Percentiles rank a stretch among this genome's conserved stretches.
Conservation (phyloP, 164 flowering plant species). For the Nelumbo lutea region DNA sequence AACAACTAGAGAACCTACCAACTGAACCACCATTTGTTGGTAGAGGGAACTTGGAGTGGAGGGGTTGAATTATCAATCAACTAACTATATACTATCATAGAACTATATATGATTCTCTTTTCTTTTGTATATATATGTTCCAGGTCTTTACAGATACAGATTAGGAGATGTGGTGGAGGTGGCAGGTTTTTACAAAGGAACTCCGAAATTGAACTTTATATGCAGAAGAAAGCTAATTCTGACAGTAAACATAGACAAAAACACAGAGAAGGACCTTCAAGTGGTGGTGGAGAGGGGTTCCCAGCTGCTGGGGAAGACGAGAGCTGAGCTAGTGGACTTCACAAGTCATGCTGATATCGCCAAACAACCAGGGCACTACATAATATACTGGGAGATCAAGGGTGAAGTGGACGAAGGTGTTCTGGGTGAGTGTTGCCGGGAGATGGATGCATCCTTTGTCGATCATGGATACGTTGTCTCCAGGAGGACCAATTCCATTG, state of each 20-base stretch:
- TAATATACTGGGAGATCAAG: conserved; percentile 80
- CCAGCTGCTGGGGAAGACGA: conserved; percentile 28
- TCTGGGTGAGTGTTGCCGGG: conserved; percentile 53
- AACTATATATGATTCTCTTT: neutral
- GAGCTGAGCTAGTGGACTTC: conserved; percentile 76
- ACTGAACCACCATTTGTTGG: too few species aligned
- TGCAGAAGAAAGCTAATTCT: conserved; percentile 80
- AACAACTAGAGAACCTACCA: too few species aligned
- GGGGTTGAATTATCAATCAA: neutral
- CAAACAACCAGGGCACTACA: conserved; percentile 67
- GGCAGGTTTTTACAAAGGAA: conserved; percentile 61
- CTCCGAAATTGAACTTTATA: conserved; percentile 74
- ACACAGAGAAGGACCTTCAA: conserved; percentile 83
- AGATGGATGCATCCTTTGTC: conserved; percentile 68
- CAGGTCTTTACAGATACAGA: conserved; percentile 83
- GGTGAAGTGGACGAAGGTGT: conserved; percentile 56
- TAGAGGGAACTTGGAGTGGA: too few species aligned
- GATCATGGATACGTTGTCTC: conserved; percentile 82
- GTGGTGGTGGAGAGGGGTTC: conserved; percentile 67
- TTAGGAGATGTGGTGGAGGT: conserved; percentile 93
- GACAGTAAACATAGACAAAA: conserved; percentile 84
- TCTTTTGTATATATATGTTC: neutral
- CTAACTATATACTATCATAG: neutral
- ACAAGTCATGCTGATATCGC: conserved; percentile 66
- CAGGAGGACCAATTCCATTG: conserved; percentile 55